Conservation (phyloP, 2,329 filamentous ascomycete species). For the Ceratocystis destructans region DNA sequence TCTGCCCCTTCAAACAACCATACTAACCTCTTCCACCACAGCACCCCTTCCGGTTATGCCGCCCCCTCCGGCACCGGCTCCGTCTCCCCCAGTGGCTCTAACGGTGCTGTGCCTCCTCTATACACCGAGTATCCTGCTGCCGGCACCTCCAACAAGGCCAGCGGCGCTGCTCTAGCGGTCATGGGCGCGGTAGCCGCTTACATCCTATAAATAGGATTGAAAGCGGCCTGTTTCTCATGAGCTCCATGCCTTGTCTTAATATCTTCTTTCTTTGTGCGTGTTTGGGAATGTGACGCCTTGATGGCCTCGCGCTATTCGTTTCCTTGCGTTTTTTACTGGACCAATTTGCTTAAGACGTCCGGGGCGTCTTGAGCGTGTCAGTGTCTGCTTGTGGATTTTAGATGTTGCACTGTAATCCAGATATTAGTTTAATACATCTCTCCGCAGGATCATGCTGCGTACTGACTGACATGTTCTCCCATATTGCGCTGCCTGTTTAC, state of each 20-base stretch:
- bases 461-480: background rate
- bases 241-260: background rate
- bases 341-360: background rate
- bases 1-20: background rate
- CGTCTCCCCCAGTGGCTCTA: background rate
- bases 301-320: background rate
- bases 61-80: background rate
- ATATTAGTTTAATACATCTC: background rate
- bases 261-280: background rate
- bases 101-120: constrained; percentile 9
- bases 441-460: background rate
- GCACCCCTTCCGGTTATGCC: constrained; percentile 8
- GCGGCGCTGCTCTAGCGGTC: constrained; percentile 16
- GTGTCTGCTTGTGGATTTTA: background rate
- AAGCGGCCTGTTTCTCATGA: background rate
- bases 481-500: background rate
- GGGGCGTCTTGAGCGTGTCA: background rate
- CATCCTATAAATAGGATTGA: constrained; percentile 10
- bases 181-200: constrained; percentile 17
- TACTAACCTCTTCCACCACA: background rate
- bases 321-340: background rate
- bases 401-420: background rate
- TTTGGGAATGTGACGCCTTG: background rate
- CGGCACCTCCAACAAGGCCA: constrained; percentile 14
- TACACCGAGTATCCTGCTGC: constrained; percentile 18